phyloP scores from a whole-genome alignment of 2,329 filamentous ascomycete species.

The Phialophora macrospora region DNA sequence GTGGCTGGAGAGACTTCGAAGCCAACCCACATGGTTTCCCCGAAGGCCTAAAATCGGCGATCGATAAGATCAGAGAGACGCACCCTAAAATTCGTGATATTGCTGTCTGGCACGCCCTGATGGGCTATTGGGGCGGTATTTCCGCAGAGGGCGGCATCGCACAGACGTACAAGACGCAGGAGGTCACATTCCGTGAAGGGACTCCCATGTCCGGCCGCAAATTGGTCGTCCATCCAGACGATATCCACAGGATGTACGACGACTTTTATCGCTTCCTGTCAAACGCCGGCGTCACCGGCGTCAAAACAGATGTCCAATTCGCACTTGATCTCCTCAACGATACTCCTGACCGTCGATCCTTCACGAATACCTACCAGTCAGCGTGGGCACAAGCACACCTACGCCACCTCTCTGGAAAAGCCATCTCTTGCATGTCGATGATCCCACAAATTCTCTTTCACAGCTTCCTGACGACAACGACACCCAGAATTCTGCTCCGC shows the following conservation, averaged over 20 bases:
- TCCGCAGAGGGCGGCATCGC: constrained; percentile 73
- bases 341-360: constrained; percentile 69
- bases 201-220: constrained; percentile 62
- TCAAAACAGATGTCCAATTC: constrained; percentile 94
- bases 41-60: constrained; percentile 72
- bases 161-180: constrained; percentile 74
- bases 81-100: constrained; percentile 79
- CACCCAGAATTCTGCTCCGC: constrained; percentile 73
- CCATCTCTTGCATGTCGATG: constrained; percentile 95
- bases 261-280: constrained; percentile 89
- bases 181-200: constrained; percentile 57
- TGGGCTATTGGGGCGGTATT: constrained; percentile 90
- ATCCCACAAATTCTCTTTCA: constrained; percentile 85
- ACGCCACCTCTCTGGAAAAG: constrained; percentile 74
- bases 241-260: constrained; percentile 77
- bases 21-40: constrained; percentile 81
- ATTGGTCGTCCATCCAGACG: constrained; percentile 75
- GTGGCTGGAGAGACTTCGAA: constrained; percentile 80
- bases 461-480: constrained; percentile 72
- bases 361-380: constrained; percentile 79
- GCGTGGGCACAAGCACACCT: constrained; percentile 81
- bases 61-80: constrained; percentile 69
- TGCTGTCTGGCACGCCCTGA: constrained; percentile 90
- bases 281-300: constrained; percentile 75
- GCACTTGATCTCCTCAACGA: constrained; percentile 77